Evolutionary conservation across 805 yeast genomes (phyloP), one percentile per base, ranked within the genome.

Genomic region (Myxozyma geophila): DNA sequence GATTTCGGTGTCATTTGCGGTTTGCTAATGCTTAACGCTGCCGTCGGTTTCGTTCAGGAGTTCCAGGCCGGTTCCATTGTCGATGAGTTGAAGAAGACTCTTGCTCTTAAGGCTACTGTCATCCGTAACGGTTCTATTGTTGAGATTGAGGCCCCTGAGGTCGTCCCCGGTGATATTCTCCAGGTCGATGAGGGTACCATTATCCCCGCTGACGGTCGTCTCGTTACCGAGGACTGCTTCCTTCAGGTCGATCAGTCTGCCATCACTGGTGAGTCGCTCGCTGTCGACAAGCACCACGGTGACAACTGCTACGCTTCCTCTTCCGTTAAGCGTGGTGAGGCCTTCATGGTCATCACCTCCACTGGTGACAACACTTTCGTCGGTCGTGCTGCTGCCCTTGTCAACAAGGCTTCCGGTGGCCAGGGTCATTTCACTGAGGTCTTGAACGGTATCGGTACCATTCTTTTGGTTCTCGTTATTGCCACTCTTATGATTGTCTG

Each of bases 61-160:
- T 92, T 82, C 88, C 97, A 92, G 82, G 98, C 98, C 71, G 97
- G 97, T 83, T 91, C 97, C 68, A 92, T 92, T 84, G 97, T 92
- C 72, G 97, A 91, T 63, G 97, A 92, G 80, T 86, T 92, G 82
- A 92, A 92, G 84, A 92, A 92, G 82, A 90, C 97, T 74, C 83
- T 92, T 75, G 97, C 97, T 70, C 89, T 90, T 84, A 78, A 90
- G 78, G 97, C 97, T 72, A 80, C 83, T 70, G 92, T 90, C 73
- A 81, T 92, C 75, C 87, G 97, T 83, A 87, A 90, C 77, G 93
- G 96, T 80, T 80, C 82, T 67, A 77, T 87, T 68, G 79, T 83
- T 72, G 96, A 90, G 81, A 79, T 90, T 71, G 87, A 86, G 72
- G 87, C 96, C 71, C 84, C 85, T 73, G 96, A 91, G 77, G 86